Conservation (phyloP, 1,284 basidiomycete genomes). For the Ganoderma meredithae region DNA sequence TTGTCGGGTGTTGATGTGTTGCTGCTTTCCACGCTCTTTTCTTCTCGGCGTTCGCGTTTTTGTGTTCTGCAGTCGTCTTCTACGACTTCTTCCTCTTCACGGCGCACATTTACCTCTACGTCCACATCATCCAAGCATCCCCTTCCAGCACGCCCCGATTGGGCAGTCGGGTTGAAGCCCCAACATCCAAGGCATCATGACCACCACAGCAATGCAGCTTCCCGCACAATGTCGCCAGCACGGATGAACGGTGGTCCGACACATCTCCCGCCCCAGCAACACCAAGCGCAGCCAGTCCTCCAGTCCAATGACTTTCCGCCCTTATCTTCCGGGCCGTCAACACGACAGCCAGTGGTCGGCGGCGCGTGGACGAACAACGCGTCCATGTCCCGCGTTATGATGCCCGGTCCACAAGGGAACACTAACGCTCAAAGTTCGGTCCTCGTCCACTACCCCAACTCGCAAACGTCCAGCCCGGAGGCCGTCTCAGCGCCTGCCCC, state of each 20-base stretch:
- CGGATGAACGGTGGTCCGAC: constrained; percentile 42
- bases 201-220: constrained; percentile 46
- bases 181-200: constrained; percentile 55
- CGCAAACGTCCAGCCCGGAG: constrained; percentile 30
- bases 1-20: constrained; percentile 28
- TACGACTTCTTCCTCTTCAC: constrained; percentile 79
- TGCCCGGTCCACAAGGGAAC: constrained; percentile 43
- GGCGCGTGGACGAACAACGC: constrained; percentile 78
- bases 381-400: constrained; percentile 59
- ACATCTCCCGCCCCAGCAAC: constrained; percentile 35
- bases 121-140: constrained; percentile 76
- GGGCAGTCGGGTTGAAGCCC: constrained; percentile 83
- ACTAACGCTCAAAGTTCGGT: constrained; percentile 38
- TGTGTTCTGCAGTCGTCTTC: constrained; percentile 62
- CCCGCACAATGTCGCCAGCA: constrained; percentile 52
- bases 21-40: constrained; percentile 24
- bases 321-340: constrained; percentile 58
- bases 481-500: constrained; percentile 28
- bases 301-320: constrained; percentile 79
- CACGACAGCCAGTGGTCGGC: constrained; percentile 54
- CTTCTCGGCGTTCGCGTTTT: constrained; percentile 20
- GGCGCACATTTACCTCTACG: constrained; percentile 74
- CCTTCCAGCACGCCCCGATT: constrained; percentile 80
- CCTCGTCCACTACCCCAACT: constrained; percentile 48
- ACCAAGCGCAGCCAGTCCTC: constrained; percentile 50